Evolutionary conservation across 1,139 yeast genomes (phyloP).

Genomic region (Petasospora fabianii): DNA sequence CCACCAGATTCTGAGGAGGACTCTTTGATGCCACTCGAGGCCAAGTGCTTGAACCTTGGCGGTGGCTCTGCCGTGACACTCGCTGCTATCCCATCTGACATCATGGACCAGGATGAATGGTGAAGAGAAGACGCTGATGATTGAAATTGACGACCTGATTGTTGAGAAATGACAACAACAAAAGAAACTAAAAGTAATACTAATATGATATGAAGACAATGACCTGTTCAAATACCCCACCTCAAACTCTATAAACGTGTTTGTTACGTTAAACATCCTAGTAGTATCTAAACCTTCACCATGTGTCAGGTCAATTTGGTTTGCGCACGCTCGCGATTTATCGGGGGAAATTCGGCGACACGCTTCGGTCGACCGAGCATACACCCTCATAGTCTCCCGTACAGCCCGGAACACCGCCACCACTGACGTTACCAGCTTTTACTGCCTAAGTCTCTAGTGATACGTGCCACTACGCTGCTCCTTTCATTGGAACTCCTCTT

Average conservation of each 20-base stretch:
- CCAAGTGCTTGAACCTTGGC: slow-evolving; percentile 21
- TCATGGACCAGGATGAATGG: slow-evolving; percentile 25
- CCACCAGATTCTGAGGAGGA: slow-evolving; percentile 38
- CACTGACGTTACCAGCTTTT: too few species aligned
- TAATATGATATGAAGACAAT: slow-evolving; percentile 8
- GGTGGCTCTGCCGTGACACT: slow-evolving; percentile 14
- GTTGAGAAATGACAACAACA: too few species aligned
- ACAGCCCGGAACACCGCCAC: neutral
- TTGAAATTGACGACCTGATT: slow-evolving; percentile 1
- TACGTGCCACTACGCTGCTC: too few species aligned
- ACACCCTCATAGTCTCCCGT: neutral
- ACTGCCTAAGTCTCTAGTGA: too few species aligned
- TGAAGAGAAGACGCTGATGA: slow-evolving; percentile 6
- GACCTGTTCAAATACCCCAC: slow-evolving; percentile 1
- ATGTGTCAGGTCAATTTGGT: too few species aligned
- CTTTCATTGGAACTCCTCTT: too few species aligned
- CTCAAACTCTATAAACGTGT: neutral
- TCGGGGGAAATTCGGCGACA: neutral
- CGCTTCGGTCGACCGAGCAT: neutral
- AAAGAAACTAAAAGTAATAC: too few species aligned
- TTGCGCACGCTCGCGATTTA: slow-evolving; percentile 3
- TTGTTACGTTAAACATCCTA: too few species aligned
- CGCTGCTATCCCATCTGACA: slow-evolving; percentile 20
- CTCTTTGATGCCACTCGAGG: slow-evolving; percentile 17
- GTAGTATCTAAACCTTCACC: too few species aligned